phyloP scores from a whole-genome alignment of 2,329 filamentous ascomycete genomes.

The Chlorencoelia australis region DNA sequence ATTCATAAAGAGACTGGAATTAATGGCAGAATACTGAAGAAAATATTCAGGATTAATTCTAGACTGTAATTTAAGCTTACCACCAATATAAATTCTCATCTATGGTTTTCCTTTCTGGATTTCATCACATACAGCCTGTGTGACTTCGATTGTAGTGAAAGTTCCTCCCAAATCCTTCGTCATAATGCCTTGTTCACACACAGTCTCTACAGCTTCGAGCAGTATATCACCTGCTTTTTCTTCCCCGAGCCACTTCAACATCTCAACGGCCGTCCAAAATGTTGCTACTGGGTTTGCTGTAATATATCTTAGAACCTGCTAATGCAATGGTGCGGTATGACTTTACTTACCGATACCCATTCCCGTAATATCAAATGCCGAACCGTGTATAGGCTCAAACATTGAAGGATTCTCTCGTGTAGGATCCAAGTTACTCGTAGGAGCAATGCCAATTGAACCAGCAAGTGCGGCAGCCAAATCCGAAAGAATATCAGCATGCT shows the following conservation, averaged over 20 bases:
- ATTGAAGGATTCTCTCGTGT: constrained; percentile 42
- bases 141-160: constrained; percentile 16
- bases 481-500: constrained; percentile 56
- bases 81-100: too few relatives aligned
- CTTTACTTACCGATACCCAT: too few relatives aligned
- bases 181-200: constrained; percentile 40
- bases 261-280: constrained; percentile 48
- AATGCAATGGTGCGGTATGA: too few relatives aligned
- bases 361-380: constrained; percentile 47
- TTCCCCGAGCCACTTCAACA: constrained; percentile 48
- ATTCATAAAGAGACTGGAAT: too few relatives aligned
- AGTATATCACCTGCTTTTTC: constrained; percentile 38
- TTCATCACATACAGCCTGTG: constrained; percentile 19
- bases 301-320: too few relatives aligned
- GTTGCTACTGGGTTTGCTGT: constrained; percentile 48
- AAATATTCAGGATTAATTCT: too few relatives aligned
- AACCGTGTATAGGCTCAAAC: constrained; percentile 53
- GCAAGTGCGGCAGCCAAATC: constrained; percentile 61
- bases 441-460: constrained; percentile 62
- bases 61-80: too few relatives aligned
- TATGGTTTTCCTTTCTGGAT: too few relatives aligned
- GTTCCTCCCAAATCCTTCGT: constrained; percentile 44
- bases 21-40: too few relatives aligned
- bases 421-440: constrained; percentile 59
- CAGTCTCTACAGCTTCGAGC: constrained; percentile 42